phyloP scores from a whole-genome alignment of 2,329 filamentous ascomycete genomes.

The Hypoxylon rubiginosum region DNA sequence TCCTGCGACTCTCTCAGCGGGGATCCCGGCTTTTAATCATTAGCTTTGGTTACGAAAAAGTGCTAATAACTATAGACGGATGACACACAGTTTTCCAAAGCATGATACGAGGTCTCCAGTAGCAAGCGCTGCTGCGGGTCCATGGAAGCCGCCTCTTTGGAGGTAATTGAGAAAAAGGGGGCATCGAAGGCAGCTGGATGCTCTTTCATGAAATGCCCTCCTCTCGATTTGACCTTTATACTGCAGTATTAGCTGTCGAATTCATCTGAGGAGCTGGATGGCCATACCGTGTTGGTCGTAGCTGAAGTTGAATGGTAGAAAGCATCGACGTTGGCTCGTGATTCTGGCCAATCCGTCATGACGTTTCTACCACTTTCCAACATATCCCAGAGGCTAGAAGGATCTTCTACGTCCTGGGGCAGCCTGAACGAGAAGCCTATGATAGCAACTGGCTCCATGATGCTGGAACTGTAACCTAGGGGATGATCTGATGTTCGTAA shows the following conservation, averaged over 20 bases:
- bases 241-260: background rate
- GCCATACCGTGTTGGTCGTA: too few species aligned
- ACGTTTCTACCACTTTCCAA: background rate
- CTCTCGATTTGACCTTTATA: background rate
- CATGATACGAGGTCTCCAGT: constrained; percentile 17
- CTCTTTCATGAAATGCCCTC: background rate
- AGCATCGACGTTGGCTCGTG: constrained; percentile 16
- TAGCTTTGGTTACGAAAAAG: too few species aligned
- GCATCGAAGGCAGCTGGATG: background rate
- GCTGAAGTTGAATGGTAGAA: constrained; percentile 18
- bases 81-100: constrained; percentile 10
- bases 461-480: too few species aligned
- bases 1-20: too few species aligned
- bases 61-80: too few species aligned
- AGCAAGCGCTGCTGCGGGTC: too few species aligned
- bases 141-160: background rate
- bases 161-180: background rate
- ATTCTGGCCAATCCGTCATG: background rate
- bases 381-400: constrained; percentile 26
- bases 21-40: too few species aligned
- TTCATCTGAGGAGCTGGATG: too few species aligned
- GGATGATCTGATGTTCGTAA: too few species aligned
- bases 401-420: constrained; percentile 22
- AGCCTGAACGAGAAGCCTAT: constrained; percentile 29
- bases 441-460: constrained; percentile 18